Evolutionary conservation across 2,329 filamentous ascomycete species (phyloP).

Genomic region (Aspergillus arachidicola): DNA sequence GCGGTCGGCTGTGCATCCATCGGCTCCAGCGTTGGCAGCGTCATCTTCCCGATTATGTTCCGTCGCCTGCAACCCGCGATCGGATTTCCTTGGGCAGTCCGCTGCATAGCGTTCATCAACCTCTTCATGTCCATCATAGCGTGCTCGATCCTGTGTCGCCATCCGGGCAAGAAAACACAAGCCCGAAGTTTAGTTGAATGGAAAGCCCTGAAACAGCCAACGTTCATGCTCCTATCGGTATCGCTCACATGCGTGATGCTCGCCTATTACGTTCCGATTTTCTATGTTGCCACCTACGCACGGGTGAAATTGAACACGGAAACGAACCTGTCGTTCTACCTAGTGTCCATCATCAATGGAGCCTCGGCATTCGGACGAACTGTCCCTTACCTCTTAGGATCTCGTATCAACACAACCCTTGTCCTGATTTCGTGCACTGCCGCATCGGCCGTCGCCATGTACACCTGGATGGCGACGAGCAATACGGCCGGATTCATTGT

Average conservation of each 20-base stretch:
- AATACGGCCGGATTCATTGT: slow-evolving; percentile 30
- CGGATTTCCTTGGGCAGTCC: slow-evolving; percentile 63
- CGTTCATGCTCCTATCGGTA: slow-evolving; percentile 46
- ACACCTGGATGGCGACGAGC: slow-evolving; percentile 33
- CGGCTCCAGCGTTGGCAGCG: slow-evolving; percentile 61
- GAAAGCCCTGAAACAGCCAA: slow-evolving; percentile 42
- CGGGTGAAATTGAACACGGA: slow-evolving; percentile 49
- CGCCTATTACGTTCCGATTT: slow-evolving; percentile 52
- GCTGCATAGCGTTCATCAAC: slow-evolving; percentile 59
- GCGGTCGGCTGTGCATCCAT: slow-evolving; percentile 60
- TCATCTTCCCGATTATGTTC: slow-evolving; percentile 61
- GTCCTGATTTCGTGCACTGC: slow-evolving; percentile 24
- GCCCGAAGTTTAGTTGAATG: slow-evolving; percentile 45
- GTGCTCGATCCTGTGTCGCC: slow-evolving; percentile 41
- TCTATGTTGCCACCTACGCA: slow-evolving; percentile 48
- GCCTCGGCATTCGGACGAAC: slow-evolving; percentile 54
- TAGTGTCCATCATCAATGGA: slow-evolving; percentile 56
- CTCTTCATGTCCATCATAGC: slow-evolving; percentile 42
- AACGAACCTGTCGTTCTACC: slow-evolving; percentile 49
- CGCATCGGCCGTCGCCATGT: slow-evolving; percentile 33
- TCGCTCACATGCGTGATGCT: slow-evolving; percentile 50
- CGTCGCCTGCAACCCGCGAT: slow-evolving; percentile 57
- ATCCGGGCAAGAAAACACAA: slow-evolving; percentile 39
- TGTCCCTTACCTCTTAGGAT: slow-evolving; percentile 48
- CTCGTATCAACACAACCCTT: slow-evolving; percentile 28